phyloP scores from a whole-genome alignment of 2,329 filamentous ascomycete genomes.

The Ophiosphaerella herpotricha region DNA sequence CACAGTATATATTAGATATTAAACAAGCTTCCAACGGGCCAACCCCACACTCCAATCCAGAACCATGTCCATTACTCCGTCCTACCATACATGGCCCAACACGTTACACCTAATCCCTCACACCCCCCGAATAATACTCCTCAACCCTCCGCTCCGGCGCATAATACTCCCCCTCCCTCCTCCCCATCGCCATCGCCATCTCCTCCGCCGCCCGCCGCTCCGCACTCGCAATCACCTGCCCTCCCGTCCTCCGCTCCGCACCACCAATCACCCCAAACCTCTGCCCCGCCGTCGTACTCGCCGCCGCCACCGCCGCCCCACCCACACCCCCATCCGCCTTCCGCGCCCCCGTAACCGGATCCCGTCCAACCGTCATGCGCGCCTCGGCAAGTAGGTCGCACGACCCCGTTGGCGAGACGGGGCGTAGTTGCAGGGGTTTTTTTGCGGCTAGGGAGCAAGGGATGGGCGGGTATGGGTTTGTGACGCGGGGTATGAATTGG shows the following conservation, averaged over 20 bases:
- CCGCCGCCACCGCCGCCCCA: neutral
- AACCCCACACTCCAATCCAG: no score
- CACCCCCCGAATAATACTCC: slow-evolving; percentile 25
- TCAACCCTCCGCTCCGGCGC: slow-evolving; percentile 25
- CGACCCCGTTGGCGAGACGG: slow-evolving; percentile 9
- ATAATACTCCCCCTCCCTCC: slow-evolving; percentile 21
- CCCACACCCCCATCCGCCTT: no score
- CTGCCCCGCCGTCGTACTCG: slow-evolving; percentile 7
- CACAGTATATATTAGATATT: neutral
- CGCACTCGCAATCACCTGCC: slow-evolving; percentile 10
- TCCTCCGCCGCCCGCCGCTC: slow-evolving; percentile 18
- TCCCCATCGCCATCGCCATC: slow-evolving; percentile 13
- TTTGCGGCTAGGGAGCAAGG: neutral
- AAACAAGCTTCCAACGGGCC: neutral
- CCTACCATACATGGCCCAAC: neutral
- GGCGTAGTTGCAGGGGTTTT: neutral
- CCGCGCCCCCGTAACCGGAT: slow-evolving; percentile 22
- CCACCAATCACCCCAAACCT: slow-evolving; percentile 19
- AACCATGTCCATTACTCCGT: neutral
- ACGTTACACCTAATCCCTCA: slow-evolving; percentile 2
- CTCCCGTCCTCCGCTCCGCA: slow-evolving; percentile 13
- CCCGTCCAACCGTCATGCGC: slow-evolving; percentile 16
- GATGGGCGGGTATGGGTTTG: slow-evolving; percentile 3
- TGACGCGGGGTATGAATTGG: neutral
- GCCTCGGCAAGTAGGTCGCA: slow-evolving; percentile 28